Base-by-base conservation (phyloP, 1,284 basidiomycete species). In the Baeospora myosura region DNA sequence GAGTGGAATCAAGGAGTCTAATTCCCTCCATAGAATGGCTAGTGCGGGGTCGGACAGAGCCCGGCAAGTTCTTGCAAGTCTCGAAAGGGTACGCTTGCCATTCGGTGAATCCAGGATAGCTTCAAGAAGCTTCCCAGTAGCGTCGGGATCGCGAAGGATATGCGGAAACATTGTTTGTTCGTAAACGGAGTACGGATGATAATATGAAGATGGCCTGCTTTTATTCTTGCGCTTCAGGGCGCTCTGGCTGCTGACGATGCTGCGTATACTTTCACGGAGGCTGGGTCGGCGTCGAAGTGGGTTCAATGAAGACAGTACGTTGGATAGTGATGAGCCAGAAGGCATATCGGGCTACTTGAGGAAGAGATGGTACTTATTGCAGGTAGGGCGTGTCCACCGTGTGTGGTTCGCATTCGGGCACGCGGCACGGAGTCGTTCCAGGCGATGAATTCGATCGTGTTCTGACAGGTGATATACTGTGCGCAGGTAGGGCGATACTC, bases 1-100 rank as follows among this genome's bases (percentile, higher is more conserved):
- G 43, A 88, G 64, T 3, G 84, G 84, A 32, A 78, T 60, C 46
- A 88, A 65, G 11, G 81, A 84, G 58, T 88, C 84, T 41, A 88
- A 63, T 53, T 88, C 84, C 55, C 70, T 76, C 84, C 84, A 88
- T 23, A 88, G 65, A 37, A 78, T 61, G 56, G 79, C 66, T 46
- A 87, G 56, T n/a, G 79, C 76, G n/a, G 81, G 81, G 49, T 82
- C 81, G 48, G 70, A 75, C 57, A 86, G 65, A 18, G 76, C 74
- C 49, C 71, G 77, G 61, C 84, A 87, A 38, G 84, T 86, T 43
- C 84, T 69, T 40, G 84, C 76, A 48, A 88, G 64, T 53, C 83
- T 69, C 35, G 78, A 78, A 45, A 85, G 60, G 34, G 74, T 69
- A 29, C 78, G 74, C 48, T 70, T 75, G 23, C 83, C 83, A 49